phyloP scores from a whole-genome alignment of 2,329 filamentous ascomycete species.

The Parasarocladium wereldwijsianum region DNA sequence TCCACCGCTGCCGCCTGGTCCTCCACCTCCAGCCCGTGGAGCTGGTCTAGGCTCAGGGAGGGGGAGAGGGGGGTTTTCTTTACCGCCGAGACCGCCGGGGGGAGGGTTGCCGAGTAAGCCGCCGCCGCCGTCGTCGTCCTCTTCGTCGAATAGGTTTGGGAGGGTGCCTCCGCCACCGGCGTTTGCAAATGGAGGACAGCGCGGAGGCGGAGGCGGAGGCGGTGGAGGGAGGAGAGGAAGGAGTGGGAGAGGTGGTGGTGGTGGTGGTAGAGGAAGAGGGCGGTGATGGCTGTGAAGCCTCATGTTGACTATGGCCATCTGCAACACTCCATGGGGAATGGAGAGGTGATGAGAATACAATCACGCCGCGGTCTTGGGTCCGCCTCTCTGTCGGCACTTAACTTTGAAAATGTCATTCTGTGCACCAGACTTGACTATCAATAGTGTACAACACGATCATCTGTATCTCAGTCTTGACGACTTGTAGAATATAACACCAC shows the following conservation, averaged over 20 bases:
- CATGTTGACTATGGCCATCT: too few species aligned
- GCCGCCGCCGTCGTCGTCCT: constrained; percentile 12
- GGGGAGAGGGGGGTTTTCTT: too few species aligned
- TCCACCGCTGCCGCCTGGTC: constrained; percentile 24
- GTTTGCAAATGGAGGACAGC: background rate
- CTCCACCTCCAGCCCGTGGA: constrained; percentile 17
- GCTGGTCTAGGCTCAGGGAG: background rate
- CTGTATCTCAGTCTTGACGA: too few species aligned
- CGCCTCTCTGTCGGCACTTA: too few species aligned
- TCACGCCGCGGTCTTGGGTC: too few species aligned
- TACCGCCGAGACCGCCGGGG: constrained; percentile 10
- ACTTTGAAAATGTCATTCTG: too few species aligned
- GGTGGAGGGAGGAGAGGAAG: constrained; percentile 2
- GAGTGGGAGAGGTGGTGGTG: background rate
- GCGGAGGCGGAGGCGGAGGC: background rate
- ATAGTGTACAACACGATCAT: too few species aligned
- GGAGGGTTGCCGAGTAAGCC: constrained; percentile 5
- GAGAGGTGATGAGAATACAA: too few species aligned
- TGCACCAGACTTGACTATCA: too few species aligned
- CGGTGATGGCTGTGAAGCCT: background rate
- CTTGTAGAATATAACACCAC: too few species aligned
- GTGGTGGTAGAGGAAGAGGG: constrained; percentile 2
- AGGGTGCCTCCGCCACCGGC: constrained; percentile 8
- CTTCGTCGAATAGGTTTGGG: constrained; percentile 7
- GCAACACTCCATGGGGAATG: too few species aligned